phyloP scores from a whole-genome alignment of 2,329 filamentous ascomycete genomes.

The Tothia fuscella region DNA sequence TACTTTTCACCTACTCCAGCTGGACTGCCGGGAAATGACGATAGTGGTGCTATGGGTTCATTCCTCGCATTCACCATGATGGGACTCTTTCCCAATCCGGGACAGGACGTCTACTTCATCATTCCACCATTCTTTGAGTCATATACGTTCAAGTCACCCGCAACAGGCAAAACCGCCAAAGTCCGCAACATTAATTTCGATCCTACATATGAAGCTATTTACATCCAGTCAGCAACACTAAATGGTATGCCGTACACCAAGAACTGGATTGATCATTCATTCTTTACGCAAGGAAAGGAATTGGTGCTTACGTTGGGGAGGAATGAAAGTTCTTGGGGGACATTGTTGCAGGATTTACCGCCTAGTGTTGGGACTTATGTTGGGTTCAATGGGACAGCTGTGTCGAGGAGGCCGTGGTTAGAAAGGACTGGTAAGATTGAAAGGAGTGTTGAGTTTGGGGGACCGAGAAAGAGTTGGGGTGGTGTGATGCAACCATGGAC shows the following conservation, averaged over 20 bases:
- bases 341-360: slow-evolving; percentile 28
- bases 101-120: slow-evolving; percentile 37
- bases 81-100: slow-evolving; percentile 35
- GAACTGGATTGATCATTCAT: slow-evolving; percentile 34
- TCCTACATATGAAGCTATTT: slow-evolving; percentile 28
- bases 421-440: too few species aligned
- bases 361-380: slow-evolving; percentile 24
- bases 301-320: slow-evolving; percentile 31
- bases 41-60: slow-evolving; percentile 34
- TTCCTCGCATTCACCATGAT: slow-evolving; percentile 33
- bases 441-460: too few species aligned
- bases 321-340: slow-evolving; percentile 33
- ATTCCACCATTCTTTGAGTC: slow-evolving; percentile 34
- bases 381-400: slow-evolving; percentile 3
- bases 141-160: slow-evolving; percentile 27
- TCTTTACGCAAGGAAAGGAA: slow-evolving; percentile 32
- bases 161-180: slow-evolving; percentile 30
- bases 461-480: too few species aligned
- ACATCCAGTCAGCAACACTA: slow-evolving; percentile 32
- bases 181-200: slow-evolving; percentile 32
- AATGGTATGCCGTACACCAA: slow-evolving; percentile 30
- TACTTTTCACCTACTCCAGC: slow-evolving; percentile 29
- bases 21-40: slow-evolving; percentile 36
- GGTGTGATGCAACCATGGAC: too few species aligned
- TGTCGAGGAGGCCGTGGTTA: too few species aligned